Base-by-base conservation (phyloP, 345 rosid species). In the Sapria himalayana region DNA sequence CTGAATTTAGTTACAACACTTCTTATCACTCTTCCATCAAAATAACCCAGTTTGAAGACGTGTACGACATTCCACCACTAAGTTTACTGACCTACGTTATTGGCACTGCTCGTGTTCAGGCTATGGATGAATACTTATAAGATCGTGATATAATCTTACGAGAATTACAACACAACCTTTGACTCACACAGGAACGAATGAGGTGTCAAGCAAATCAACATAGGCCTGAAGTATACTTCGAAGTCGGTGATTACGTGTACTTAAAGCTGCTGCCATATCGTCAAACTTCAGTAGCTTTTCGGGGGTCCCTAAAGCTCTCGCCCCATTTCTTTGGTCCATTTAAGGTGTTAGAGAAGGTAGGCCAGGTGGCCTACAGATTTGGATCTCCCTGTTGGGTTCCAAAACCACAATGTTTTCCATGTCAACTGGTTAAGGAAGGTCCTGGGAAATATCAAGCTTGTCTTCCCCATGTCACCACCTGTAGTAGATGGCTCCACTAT, bases 1-100 rank as follows among this genome's bases (percentile, higher is more conserved):
- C 32, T n/a, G n/a, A n/a, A n/a, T n/a, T n/a, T n/a, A n/a, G n/a
- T n/a, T n/a, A n/a, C n/a, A n/a, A n/a, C n/a, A 2, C 49, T 0
- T 8, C 15, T 1, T 17, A 0, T 1, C 36, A 51, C 0, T 8
- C 22, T 0, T 0, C 34, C 0, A 18, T 5, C 0, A 15, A 32
- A 0, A 9, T 25, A 1, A 22, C 29, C 0, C 37, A 35, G 0
- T 43, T 9, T 9, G 43, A 51, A 1, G 22, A 11, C 0, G 43
- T 43, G 0, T 51, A 34, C 12, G 49, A 49, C 0, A 22, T 8
- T 0, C 11, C 25, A 0, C 55, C 55, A 0, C 55, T 35, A 0
- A 3, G 9, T 0, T 18, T 33, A 1, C 0, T 43, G 0, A 12
- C 42, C 0, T 51, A 51, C 7, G 0, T 43, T 0, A 34, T 16